These are phyloP conservation scores for Sporothrix sp. DNA, from an alignment of 2,329 filamentous ascomycete species.

Conservation along the genomic window DNA sequence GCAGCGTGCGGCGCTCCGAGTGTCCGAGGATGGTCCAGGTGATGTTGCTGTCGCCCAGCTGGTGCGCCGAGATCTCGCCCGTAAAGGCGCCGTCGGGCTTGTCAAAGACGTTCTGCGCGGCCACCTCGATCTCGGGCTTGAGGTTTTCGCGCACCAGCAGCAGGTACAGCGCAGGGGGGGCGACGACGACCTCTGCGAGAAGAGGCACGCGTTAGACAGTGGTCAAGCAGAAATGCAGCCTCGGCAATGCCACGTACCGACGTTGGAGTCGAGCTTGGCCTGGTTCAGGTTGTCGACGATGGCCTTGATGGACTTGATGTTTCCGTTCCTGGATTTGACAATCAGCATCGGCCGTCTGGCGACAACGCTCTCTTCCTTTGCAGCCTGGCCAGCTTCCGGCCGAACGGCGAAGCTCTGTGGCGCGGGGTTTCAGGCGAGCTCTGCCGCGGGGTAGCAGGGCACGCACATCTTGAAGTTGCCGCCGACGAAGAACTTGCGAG, in stretches of 20 bases:
- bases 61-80: constrained; percentile 85
- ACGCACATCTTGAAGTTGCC: constrained; percentile 99
- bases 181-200: constrained; percentile 81
- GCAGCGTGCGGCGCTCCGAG: constrained; percentile 85
- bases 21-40: constrained; percentile 89
- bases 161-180: constrained; percentile 86
- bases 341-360: not conserved
- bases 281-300: constrained; percentile 86
- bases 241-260: constrained; percentile 49
- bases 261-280: constrained; percentile 66
- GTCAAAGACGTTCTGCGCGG: constrained; percentile 95
- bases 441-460: constrained; percentile 12
- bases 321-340: constrained; percentile 78
- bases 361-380: too few relatives aligned
- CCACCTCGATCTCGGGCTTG: constrained; percentile 67
- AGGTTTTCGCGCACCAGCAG: constrained; percentile 73
- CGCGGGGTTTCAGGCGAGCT: constrained; percentile 19
- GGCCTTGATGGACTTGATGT: constrained; percentile 75
- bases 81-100: constrained; percentile 96
- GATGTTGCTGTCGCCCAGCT: constrained; percentile 82
- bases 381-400: too few relatives aligned
- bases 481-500: constrained; percentile 91
- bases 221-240: constrained; percentile 5
- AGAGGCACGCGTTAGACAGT: not conserved
- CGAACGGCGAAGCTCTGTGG: constrained; percentile 19